Conservation (phyloP, 202 grass and related monocot species). For the Zoysia matrella region DNA sequence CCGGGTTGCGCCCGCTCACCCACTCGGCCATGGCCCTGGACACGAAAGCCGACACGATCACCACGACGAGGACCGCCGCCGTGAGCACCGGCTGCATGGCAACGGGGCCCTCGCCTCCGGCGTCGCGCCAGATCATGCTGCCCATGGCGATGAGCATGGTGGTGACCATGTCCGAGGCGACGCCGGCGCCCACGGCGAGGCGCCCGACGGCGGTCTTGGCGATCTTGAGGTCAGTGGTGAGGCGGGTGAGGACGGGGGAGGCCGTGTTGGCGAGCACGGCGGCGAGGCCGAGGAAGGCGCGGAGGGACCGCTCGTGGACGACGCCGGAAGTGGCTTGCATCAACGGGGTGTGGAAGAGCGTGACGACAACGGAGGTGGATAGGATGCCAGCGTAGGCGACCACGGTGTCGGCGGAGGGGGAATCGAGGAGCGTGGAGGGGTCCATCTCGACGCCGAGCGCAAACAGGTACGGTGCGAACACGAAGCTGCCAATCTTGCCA, state of each 20-base stretch:
- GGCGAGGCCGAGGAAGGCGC: slow-evolving; percentile 56
- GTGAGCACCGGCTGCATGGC: slow-evolving; percentile 38
- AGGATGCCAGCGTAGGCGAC: slow-evolving; percentile 74
- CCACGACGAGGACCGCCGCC: slow-evolving; percentile 26
- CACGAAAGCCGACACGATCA: slow-evolving; percentile 43
- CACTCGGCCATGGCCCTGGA: slow-evolving; percentile 54
- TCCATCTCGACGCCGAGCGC: slow-evolving; percentile 84
- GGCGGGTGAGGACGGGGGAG: slow-evolving; percentile 69
- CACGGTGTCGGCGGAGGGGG: slow-evolving; percentile 43
- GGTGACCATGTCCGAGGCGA: slow-evolving; percentile 68
- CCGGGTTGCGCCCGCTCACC: slow-evolving; percentile 67
- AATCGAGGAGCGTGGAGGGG: slow-evolving; percentile 49
- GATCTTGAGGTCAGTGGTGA: slow-evolving; percentile 82
- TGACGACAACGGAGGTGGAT: slow-evolving; percentile 52
- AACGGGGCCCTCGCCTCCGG: not conserved
- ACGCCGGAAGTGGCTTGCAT: slow-evolving; percentile 39
- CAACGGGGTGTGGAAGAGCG: slow-evolving; percentile 53
- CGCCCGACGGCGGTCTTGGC: slow-evolving; percentile 70
- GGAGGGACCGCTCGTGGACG: slow-evolving; percentile 51
- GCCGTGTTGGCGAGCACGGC: slow-evolving; percentile 55
- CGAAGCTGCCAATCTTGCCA: slow-evolving; percentile 52
- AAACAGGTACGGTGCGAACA: slow-evolving; percentile 70
- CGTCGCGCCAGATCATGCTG: slow-evolving; percentile 61
- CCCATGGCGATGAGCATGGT: slow-evolving; percentile 63
- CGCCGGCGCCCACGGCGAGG: slow-evolving; percentile 63